A percentile compares a stretch with the other conserved stretches of the same genome.
These are phyloP conservation scores for Ophiocordyceps australis DNA, from an alignment of 2,329 filamentous ascomycete species.

Conservation along the genomic window DNA sequence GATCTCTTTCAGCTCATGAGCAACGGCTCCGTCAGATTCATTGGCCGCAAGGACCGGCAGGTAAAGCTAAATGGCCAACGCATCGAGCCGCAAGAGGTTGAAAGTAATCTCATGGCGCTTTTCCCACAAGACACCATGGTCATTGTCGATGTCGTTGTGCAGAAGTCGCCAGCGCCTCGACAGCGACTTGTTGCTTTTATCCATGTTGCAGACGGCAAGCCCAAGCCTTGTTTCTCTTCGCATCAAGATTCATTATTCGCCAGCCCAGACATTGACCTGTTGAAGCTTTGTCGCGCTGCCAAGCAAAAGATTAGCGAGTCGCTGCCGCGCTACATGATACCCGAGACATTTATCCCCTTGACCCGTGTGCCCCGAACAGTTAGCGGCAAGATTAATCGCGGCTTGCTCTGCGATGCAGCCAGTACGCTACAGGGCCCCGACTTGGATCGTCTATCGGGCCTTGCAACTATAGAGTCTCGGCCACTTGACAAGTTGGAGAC, in stretches of 20 bases:
- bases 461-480: neutral
- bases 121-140: neutral
- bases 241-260: neutral
- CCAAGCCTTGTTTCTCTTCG: too few species aligned
- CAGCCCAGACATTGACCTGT: neutral
- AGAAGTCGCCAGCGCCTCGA: neutral
- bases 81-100: conserved; percentile 1
- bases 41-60: conserved; percentile 2
- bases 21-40: neutral
- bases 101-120: neutral
- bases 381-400: conserved; percentile 1
- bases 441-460: neutral
- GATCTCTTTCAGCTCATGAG: conserved; percentile 21
- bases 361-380: neutral
- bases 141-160: conserved; percentile 1
- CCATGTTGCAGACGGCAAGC: neutral
- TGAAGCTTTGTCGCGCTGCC: neutral
- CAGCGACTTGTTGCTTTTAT: conserved; percentile 2
- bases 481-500: neutral
- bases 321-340: conserved; percentile 20
- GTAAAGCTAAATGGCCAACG: conserved; percentile 2
- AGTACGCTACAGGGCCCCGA: neutral
- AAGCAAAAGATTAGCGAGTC: neutral
- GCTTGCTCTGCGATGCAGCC: neutral
- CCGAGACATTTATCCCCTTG: conserved; percentile 18